Evolutionary conservation across 2,329 filamentous ascomycete species (phyloP).

Genomic region (Arthrobotrys conoides): DNA sequence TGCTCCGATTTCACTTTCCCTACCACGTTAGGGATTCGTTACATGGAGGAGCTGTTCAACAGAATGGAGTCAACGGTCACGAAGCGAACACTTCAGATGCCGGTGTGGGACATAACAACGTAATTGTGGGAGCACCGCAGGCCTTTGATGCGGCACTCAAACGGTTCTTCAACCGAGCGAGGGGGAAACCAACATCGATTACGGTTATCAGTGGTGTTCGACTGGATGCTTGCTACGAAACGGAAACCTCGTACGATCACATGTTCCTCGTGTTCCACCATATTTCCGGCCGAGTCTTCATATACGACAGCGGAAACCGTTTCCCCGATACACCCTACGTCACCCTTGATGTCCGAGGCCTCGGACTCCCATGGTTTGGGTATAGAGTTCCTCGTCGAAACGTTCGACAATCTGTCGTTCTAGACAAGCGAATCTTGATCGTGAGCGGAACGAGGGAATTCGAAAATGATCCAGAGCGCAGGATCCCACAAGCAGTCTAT

Average conservation of each 20-base stretch:
- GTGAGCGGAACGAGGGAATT: constrained; percentile 51
- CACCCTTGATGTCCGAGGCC: constrained; percentile 45
- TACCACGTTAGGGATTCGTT: constrained; percentile 55
- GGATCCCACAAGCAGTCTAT: constrained; percentile 57
- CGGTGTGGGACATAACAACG: background rate
- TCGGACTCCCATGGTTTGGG: constrained; percentile 51
- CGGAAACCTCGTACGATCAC: constrained; percentile 59
- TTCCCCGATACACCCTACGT: constrained; percentile 47
- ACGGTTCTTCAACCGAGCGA: constrained; percentile 58
- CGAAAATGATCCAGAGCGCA: constrained; percentile 45
- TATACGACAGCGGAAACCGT: constrained; percentile 58
- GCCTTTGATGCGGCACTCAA: constrained; percentile 55
- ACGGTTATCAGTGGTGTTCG: constrained; percentile 56
- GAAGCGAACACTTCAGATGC: background rate
- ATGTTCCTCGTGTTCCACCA: constrained; percentile 60
- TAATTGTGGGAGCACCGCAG: constrained; percentile 40
- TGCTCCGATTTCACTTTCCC: constrained; percentile 51
- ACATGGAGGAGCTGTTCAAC: constrained; percentile 15
- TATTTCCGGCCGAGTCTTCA: constrained; percentile 50
- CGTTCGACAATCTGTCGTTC: constrained; percentile 55
- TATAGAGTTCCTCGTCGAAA: constrained; percentile 39
- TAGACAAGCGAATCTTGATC: constrained; percentile 54
- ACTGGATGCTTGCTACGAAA: constrained; percentile 58
- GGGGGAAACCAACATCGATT: constrained; percentile 54
- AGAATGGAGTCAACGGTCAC: background rate